Evolutionary conservation across 116 monocot species (phyloP), one percentile per base, ranked within the genome.

Genomic region (Zostera marina): DNA sequence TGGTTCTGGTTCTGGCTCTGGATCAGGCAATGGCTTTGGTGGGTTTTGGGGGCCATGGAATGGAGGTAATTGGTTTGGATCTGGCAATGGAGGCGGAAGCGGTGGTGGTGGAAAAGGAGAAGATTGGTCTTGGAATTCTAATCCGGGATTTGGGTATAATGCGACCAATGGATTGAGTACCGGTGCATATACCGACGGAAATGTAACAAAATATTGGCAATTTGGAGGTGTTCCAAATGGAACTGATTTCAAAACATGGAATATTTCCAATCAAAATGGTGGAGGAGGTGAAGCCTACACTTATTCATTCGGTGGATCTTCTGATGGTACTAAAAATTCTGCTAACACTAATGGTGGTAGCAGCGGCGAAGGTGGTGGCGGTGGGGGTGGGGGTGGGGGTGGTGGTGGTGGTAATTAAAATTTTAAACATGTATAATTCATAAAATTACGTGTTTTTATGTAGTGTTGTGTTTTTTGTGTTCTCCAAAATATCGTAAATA

Each of bases 371-470:
- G 56, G 32, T 32, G 25, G 25, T 32, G 57, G 57, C 5, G 57
- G 57, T 26, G 11, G 56, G 1, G 56, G 56, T 26, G 56, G 56
- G 16, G 57, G 57, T 11, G 57, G 57, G 16, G 57, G 57, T 1
- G 57, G 26, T 1, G 41, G 58, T 3, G 58, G 58, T 9, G 54
- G 53, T 11, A 13, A 47, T 2, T 47, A 13, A 13, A 39, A 0
- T 32, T 2, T 2, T 32, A 5, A 32, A 5, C 5, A 26, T n/a
- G n/a, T n/a, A n/a, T n/a, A 26, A 26, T 4, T 26, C 4, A 26
- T 2, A 26, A 2, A 32, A 32, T 32, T 32, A 32, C 0, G 5
- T 3, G 32, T 32, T 32, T 32, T 32, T 32, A 1, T 32, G 32
- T 32, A 32, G 32, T 32, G 32, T 32, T 32, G 32, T 32, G 32